Percentiles rank a stretch among this genome's conserved stretches.
Conservation (phyloP, 1,284 basidiomycete species). For the Leccinum pachyderme region DNA sequence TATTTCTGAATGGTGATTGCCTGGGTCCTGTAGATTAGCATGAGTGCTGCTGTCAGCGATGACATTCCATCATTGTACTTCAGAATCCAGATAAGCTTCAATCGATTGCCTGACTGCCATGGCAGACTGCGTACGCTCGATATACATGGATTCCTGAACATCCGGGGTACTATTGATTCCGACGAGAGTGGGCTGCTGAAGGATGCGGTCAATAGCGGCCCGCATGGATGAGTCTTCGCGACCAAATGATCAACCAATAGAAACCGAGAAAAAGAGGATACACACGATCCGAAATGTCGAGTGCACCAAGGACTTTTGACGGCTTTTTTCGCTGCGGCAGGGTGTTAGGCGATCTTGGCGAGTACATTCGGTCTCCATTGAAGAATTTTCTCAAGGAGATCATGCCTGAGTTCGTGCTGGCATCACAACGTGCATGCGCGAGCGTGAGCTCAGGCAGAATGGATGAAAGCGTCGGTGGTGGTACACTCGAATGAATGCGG, state of each 20-base stretch:
- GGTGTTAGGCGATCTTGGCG: not conserved
- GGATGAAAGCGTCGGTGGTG: constrained; percentile 10
- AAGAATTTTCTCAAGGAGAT: not conserved
- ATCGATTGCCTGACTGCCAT: not conserved
- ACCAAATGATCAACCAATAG: constrained; percentile 6
- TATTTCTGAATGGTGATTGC: not conserved
- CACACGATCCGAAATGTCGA: constrained; percentile 31
- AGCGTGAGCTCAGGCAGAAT: constrained; percentile 22
- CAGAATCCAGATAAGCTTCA: not conserved
- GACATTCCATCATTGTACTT: constrained; percentile 14
- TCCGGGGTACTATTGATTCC: constrained; percentile 12
- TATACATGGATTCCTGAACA: not conserved
- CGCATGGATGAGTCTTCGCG: constrained; percentile 24
- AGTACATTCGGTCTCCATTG: constrained; percentile 3
- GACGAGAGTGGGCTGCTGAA: constrained; percentile 20
- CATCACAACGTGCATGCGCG: constrained; percentile 25
- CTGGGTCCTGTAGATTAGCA: constrained; percentile 8
- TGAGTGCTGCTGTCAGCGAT: constrained; percentile 5
- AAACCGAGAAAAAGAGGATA: constrained; percentile 1
- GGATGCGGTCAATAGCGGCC: constrained; percentile 31
- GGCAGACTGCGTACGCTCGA: not conserved
- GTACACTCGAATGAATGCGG: constrained; percentile 1
- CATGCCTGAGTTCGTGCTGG: not conserved
- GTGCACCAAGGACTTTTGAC: constrained; percentile 26
- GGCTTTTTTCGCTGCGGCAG: constrained; percentile 8